Percentiles rank a stretch among this genome's conserved stretches.
These are phyloP conservation scores for Pleurotus eryngii DNA, from an alignment of 768 basidiomycete genomes.

Conservation along the genomic window DNA sequence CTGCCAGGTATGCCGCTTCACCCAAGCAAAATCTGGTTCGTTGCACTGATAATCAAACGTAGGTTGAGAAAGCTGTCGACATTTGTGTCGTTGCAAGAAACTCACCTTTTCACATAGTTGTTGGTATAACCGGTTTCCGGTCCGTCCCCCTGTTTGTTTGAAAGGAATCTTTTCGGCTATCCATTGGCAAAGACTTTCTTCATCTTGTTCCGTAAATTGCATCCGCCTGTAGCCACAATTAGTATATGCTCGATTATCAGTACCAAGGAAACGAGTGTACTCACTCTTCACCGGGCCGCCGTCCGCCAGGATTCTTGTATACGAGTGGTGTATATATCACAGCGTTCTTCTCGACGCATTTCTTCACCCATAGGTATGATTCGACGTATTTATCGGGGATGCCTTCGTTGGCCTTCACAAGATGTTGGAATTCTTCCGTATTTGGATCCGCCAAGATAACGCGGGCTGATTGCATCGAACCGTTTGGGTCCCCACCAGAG, in stretches of 20 bases:
- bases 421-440: slow-evolving; percentile 70
- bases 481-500: slow-evolving; percentile 75
- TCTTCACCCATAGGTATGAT: slow-evolving; percentile 81
- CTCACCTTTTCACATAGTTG: slow-evolving; percentile 46
- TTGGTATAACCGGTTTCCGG: slow-evolving; percentile 80
- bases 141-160: slow-evolving; percentile 78
- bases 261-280: slow-evolving; percentile 20
- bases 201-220: slow-evolving; percentile 75
- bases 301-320: slow-evolving; percentile 81
- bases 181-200: slow-evolving; percentile 71
- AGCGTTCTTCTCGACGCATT: slow-evolving; percentile 67
- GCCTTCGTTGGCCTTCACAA: slow-evolving; percentile 70
- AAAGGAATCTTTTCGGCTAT: slow-evolving; percentile 82
- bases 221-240: slow-evolving; percentile 49
- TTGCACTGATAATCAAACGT: slow-evolving; percentile 35
- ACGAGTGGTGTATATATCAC: slow-evolving; percentile 71
- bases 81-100: no score
- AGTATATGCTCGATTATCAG: background rate
- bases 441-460: slow-evolving; percentile 81
- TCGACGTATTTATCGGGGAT: slow-evolving; percentile 74
- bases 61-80: no score
- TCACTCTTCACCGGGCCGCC: slow-evolving; percentile 79
- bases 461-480: slow-evolving; percentile 65
- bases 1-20: slow-evolving; percentile 82
- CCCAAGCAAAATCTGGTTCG: slow-evolving; percentile 78